A percentile compares a stretch with the other conserved stretches of the same genome.
These are phyloP conservation scores for Schwanniomyces pseudopolymorphus DNA, from an alignment of 805 yeast species.

Conservation along the genomic window DNA sequence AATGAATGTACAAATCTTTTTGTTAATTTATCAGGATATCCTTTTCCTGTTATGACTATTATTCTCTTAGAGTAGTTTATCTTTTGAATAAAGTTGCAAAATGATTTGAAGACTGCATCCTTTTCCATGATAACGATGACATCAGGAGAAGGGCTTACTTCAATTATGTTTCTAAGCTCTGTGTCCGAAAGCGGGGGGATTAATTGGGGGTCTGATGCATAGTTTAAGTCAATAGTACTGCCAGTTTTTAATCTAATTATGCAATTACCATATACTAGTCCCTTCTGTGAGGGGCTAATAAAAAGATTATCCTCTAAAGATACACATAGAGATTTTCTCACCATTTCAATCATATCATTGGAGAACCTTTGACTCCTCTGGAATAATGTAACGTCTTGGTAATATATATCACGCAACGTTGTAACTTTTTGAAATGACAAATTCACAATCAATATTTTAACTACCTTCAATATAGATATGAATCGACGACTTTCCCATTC, in stretches of 20 bases:
- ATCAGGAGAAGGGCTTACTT: not conserved
- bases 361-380: slow-evolving; percentile 39
- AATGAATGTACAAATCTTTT: slow-evolving; percentile 37
- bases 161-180: not conserved
- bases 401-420: slow-evolving; percentile 58
- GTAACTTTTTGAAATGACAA: slow-evolving; percentile 15
- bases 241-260: not conserved
- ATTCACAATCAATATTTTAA: slow-evolving; percentile 6
- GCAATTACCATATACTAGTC: slow-evolving; percentile 46
- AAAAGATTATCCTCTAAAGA: slow-evolving; percentile 36
- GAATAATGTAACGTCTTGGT: slow-evolving; percentile 55
- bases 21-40: slow-evolving; percentile 63
- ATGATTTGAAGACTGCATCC: slow-evolving; percentile 40
- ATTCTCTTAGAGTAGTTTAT: slow-evolving; percentile 6
- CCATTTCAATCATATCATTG: slow-evolving; percentile 34
- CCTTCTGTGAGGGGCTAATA: slow-evolving; percentile 56
- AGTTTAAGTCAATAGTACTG: not conserved
- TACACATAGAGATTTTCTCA: slow-evolving; percentile 39
- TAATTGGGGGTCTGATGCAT: slow-evolving; percentile 14
- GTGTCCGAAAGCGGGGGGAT: slow-evolving; percentile 13
- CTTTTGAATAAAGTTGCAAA: slow-evolving; percentile 18
- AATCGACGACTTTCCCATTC: slow-evolving; percentile 7
- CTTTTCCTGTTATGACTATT: slow-evolving; percentile 58
- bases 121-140: slow-evolving; percentile 34
- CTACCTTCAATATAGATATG: slow-evolving; percentile 6